These are phyloP conservation scores for Coniella lustricola DNA, from an alignment of 2,329 filamentous ascomycete genomes.

Conservation along the genomic window DNA sequence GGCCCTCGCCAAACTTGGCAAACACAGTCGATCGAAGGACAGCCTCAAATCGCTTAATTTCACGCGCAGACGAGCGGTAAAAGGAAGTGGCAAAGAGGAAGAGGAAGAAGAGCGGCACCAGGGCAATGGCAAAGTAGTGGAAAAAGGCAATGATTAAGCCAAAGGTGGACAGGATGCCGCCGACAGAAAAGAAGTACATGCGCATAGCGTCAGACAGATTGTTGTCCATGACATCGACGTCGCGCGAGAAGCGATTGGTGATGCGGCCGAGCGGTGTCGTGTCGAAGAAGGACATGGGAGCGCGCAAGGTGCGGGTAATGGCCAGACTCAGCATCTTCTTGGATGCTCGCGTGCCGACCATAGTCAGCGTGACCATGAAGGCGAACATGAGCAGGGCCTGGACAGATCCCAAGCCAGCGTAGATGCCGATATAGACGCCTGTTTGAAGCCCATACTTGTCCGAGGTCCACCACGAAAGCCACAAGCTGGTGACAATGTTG, in stretches of 20 bases:
- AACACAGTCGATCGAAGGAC: slow-evolving; percentile 60
- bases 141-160: slow-evolving; percentile 60
- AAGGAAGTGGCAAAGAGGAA: slow-evolving; percentile 58
- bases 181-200: slow-evolving; percentile 58
- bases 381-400: slow-evolving; percentile 55
- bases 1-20: slow-evolving; percentile 57
- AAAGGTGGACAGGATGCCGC: slow-evolving; percentile 56
- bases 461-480: slow-evolving; percentile 67
- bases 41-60: slow-evolving; percentile 62
- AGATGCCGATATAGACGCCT: slow-evolving; percentile 47
- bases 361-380: slow-evolving; percentile 56
- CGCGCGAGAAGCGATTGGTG: slow-evolving; percentile 63
- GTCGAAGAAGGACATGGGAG: slow-evolving; percentile 45
- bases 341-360: slow-evolving; percentile 57
- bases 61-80: slow-evolving; percentile 59
- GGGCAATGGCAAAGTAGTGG: slow-evolving; percentile 59
- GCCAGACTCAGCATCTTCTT: slow-evolving; percentile 48
- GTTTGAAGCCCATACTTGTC: slow-evolving; percentile 49
- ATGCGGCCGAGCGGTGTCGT: slow-evolving; percentile 64
- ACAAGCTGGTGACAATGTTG: slow-evolving; percentile 61
- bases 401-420: slow-evolving; percentile 45
- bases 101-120: slow-evolving; percentile 52
- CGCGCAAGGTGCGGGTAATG: slow-evolving; percentile 5
- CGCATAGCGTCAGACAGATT: slow-evolving; percentile 57
- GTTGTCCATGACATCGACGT: slow-evolving; percentile 66